phyloP scores from a whole-genome alignment of 202 grass and related monocot species.

The Zoysia matrella region DNA sequence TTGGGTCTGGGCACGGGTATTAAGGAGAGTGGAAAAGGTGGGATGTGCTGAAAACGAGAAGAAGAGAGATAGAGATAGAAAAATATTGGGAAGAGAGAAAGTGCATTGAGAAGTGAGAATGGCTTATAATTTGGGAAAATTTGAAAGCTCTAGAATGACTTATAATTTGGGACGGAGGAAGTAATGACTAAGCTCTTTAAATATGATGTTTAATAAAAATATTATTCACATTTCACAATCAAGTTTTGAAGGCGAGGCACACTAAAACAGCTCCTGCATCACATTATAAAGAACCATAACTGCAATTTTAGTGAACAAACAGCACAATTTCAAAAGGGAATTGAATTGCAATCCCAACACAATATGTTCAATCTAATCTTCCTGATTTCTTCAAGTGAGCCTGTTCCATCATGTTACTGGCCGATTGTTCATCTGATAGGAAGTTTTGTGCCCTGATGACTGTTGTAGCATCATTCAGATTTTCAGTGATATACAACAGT shows the following conservation, averaged over 20 bases:
- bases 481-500: conserved; percentile 44
- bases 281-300: conserved; percentile 11
- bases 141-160: too few species aligned
- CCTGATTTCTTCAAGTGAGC: conserved; percentile 39
- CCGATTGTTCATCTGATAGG: conserved; percentile 39
- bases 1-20: too few species aligned
- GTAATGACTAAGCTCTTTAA: neutral
- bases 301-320: conserved; percentile 19
- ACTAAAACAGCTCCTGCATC: neutral
- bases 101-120: too few species aligned
- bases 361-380: conserved; percentile 40
- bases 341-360: conserved; percentile 14
- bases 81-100: too few species aligned
- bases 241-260: neutral
- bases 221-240: neutral
- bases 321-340: neutral
- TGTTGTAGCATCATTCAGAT: conserved; percentile 40
- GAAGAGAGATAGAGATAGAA: too few species aligned
- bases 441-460: conserved; percentile 38
- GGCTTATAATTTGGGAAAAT: too few species aligned
- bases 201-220: conserved; percentile 5
- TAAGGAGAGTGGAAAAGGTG: too few species aligned
- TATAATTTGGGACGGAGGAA: neutral
- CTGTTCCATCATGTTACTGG: conserved; percentile 35
- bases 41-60: too few species aligned